Conservation (phyloP, 1,284 basidiomycete species). For the Meira miltonrushii region DNA sequence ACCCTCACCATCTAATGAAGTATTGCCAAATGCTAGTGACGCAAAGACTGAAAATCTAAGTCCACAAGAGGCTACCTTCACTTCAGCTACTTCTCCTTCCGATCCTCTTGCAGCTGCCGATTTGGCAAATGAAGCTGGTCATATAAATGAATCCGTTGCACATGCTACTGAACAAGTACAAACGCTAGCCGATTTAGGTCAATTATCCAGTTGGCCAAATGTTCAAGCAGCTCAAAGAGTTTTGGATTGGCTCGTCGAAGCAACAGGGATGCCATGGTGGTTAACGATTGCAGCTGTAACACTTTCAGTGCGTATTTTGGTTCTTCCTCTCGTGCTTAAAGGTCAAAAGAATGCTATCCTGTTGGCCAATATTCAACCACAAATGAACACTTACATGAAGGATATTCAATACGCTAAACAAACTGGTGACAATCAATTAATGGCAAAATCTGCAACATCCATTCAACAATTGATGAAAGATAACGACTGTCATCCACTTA, state of each 20-base stretch:
- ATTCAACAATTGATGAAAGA: constrained; percentile 65
- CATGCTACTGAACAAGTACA: constrained; percentile 3
- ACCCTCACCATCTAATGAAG: too few species aligned
- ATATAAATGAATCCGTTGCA: background rate
- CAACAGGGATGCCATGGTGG: constrained; percentile 58
- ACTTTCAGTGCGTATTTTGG: constrained; percentile 63
- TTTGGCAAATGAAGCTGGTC: too few species aligned
- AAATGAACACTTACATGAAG: constrained; percentile 61
- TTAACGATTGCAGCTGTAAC: constrained; percentile 65
- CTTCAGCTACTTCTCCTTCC: too few species aligned
- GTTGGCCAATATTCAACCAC: constrained; percentile 64
- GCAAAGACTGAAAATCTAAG: too few species aligned
- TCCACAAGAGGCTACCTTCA: too few species aligned
- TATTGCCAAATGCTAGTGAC: too few species aligned
- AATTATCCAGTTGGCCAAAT: constrained; percentile 11
- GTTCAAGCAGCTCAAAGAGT: constrained; percentile 43
- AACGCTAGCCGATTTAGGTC: constrained; percentile 2
- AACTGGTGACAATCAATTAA: constrained; percentile 59
- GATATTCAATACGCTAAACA: constrained; percentile 57
- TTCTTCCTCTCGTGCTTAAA: constrained; percentile 68
- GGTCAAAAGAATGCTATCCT: constrained; percentile 66
- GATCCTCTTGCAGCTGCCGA: too few species aligned
- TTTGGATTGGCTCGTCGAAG: constrained; percentile 69
- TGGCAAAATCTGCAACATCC: constrained; percentile 61
- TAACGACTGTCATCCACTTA: constrained; percentile 65